Conservation (phyloP, 2,329 filamentous ascomycete genomes). For the Rutstroemia sp. region DNA sequence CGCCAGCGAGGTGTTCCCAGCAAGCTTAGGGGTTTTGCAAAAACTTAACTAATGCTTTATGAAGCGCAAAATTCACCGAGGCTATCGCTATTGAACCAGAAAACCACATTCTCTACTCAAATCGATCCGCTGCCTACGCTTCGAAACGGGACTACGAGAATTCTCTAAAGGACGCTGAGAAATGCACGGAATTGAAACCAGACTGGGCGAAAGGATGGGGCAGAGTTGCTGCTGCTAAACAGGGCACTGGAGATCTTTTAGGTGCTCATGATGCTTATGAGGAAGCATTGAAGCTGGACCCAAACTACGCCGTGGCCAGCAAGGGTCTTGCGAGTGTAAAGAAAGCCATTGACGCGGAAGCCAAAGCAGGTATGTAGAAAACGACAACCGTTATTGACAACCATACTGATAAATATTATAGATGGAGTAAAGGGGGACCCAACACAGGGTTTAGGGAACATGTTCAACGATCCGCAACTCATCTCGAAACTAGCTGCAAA, state of each 20-base stretch:
- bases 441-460: conserved; percentile 70
- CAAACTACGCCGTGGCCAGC: conserved; percentile 87
- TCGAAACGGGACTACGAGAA: conserved; percentile 83
- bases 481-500: conserved; percentile 86
- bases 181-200: conserved; percentile 89
- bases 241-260: conserved; percentile 79
- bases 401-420: conserved; percentile 13
- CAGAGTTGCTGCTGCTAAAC: conserved; percentile 83
- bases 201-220: conserved; percentile 98
- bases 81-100: conserved; percentile 80
- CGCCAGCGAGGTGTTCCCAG: no score
- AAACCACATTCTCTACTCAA: conserved; percentile 98
- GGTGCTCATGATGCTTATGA: conserved; percentile 86
- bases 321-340: conserved; percentile 78
- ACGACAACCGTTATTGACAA: conserved; percentile 7
- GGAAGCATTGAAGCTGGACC: conserved; percentile 87
- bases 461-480: conserved; percentile 91
- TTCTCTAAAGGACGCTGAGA: conserved; percentile 82
- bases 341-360: conserved; percentile 78
- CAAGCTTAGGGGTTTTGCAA: no score
- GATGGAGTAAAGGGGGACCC: conserved; percentile 51
- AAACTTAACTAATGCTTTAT: conserved; percentile 11
- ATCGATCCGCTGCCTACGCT: conserved; percentile 81
- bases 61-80: conserved; percentile 86
- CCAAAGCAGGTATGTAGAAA: conserved; percentile 36